Conservation (phyloP, 2,329 filamentous ascomycete species). For the Neonectria punicea region DNA sequence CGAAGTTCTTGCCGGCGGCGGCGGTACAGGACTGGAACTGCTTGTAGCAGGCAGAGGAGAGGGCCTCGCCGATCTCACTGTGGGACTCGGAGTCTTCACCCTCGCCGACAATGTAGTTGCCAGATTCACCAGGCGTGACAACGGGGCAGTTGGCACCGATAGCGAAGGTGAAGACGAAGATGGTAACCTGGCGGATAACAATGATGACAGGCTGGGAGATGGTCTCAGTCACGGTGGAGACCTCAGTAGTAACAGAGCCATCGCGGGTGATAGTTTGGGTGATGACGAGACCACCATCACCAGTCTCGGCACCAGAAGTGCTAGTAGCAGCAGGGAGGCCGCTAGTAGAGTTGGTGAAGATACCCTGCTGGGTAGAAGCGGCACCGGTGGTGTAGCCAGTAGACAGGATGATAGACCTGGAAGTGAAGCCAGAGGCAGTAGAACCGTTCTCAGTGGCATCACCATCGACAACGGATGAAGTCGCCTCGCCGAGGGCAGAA, state of each 20-base stretch:
- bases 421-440: constrained; percentile 1
- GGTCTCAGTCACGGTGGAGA: constrained; percentile 24
- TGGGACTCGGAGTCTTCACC: constrained; percentile 32
- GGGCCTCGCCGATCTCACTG: constrained; percentile 36
- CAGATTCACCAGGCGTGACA: constrained; percentile 33
- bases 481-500: not conserved
- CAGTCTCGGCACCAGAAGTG: not conserved
- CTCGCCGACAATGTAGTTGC: constrained; percentile 37
- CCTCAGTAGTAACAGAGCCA: constrained; percentile 13
- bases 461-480: not conserved
- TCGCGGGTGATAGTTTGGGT: constrained; percentile 18
- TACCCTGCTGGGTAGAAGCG: constrained; percentile 11
- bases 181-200: constrained; percentile 26
- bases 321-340: constrained; percentile 19
- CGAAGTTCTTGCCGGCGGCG: constrained; percentile 41
- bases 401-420: constrained; percentile 24
- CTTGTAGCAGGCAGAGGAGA: constrained; percentile 38
- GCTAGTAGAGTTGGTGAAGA: constrained; percentile 15
- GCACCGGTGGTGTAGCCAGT: constrained; percentile 13
- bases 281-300: constrained; percentile 8
- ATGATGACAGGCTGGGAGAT: constrained; percentile 18
- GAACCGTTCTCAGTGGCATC: not conserved
- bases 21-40: constrained; percentile 39
- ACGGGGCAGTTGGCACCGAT: constrained; percentile 43
- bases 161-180: constrained; percentile 28